phyloP scores from a whole-genome alignment of 139 green algal genomes.

The Chlamydomonas schloesseri region DNA sequence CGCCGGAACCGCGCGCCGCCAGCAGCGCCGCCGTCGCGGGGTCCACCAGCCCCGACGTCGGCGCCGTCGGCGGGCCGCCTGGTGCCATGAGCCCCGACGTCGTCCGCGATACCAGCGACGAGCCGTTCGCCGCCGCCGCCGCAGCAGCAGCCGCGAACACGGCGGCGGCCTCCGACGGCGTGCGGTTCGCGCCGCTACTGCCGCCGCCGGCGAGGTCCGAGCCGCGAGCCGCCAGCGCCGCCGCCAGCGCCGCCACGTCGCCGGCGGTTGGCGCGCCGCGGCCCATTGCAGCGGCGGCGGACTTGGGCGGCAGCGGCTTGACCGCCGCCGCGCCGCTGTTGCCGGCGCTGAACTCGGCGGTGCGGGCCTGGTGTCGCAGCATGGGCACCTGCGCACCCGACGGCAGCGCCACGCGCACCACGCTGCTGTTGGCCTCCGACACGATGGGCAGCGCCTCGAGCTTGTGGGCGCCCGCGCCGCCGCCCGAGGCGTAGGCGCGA shows the following conservation, averaged over 20 bases:
- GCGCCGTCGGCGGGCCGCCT: no score
- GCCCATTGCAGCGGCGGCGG: neutral
- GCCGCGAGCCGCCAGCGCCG: neutral
- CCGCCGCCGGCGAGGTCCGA: neutral
- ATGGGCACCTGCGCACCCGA: slow-evolving; percentile 27
- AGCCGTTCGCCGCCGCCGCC: no score
- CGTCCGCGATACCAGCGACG: neutral
- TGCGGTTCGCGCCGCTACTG: no score
- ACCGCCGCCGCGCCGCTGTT: neutral
- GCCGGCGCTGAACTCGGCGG: no score
- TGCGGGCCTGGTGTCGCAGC: neutral
- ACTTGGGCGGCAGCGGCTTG: no score
- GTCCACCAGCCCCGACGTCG: neutral
- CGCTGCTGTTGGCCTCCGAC: neutral
- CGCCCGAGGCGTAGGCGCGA: neutral
- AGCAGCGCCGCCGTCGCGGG: neutral
- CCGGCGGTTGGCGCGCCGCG: neutral
- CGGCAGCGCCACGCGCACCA: slow-evolving; percentile 28
- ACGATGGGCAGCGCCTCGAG: neutral
- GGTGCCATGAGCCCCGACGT: neutral
- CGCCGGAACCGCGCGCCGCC: neutral
- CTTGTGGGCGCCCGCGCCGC: neutral
- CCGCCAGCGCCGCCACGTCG: neutral
- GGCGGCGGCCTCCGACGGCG: no score
- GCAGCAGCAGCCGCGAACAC: no score